phyloP scores from a whole-genome alignment of 371 early-diverging fungal species.

The Circinella minor region DNA sequence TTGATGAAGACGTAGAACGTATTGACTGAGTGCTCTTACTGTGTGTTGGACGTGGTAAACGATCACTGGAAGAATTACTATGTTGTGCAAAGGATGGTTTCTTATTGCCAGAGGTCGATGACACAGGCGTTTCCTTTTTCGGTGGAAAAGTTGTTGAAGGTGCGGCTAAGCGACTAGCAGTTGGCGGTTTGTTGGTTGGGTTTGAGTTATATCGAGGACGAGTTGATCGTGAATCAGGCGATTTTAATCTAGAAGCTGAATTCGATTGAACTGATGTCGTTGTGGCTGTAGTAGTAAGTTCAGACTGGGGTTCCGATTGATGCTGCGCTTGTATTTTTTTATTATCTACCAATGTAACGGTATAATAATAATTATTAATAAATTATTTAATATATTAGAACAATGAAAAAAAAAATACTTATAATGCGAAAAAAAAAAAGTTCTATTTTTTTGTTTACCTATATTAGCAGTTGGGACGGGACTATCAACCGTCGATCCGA shows the following conservation, averaged over 20 bases:
- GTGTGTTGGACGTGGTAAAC: constrained; percentile 12
- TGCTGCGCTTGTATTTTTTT: background rate
- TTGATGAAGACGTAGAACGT: constrained; percentile 10
- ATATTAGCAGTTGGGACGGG: background rate
- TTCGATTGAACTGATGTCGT: background rate
- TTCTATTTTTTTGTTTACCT: background rate
- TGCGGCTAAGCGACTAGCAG: constrained; percentile 5
- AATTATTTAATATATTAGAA: too few relatives aligned
- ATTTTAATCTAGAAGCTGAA: background rate
- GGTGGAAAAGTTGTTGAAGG: background rate
- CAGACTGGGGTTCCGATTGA: background rate
- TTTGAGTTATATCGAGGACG: constrained; percentile 21
- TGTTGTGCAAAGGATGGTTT: background rate
- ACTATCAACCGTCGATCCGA: background rate
- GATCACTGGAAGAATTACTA: background rate
- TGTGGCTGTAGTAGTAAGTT: background rate
- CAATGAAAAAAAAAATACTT: too few relatives aligned
- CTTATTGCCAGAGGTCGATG: background rate
- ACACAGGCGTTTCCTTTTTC: background rate
- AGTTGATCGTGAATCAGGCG: background rate
- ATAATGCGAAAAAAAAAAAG: background rate
- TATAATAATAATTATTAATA: background rate
- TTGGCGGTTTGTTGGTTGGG: background rate
- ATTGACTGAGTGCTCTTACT: constrained; percentile 13
- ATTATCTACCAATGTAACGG: background rate